These are phyloP conservation scores for Colletotrichum gigasporum DNA, from an alignment of 2,329 filamentous ascomycete species.

Conservation along the genomic window DNA sequence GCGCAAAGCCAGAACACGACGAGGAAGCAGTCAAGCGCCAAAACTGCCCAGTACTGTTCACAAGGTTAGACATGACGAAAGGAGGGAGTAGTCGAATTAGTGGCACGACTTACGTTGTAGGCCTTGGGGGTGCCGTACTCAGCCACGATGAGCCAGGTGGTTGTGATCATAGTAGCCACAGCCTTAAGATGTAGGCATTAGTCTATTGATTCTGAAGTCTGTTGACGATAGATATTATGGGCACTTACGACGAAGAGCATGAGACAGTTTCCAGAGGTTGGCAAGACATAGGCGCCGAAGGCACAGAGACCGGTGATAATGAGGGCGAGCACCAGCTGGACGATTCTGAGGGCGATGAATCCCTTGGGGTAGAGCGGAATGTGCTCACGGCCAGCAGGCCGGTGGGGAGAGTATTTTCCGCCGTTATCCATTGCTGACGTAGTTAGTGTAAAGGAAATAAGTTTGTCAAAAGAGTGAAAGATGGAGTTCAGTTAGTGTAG, in stretches of 20 bases:
- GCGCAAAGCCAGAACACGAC: constrained; percentile 62
- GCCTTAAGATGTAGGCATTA: constrained; percentile 42
- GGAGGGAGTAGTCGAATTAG: too few relatives aligned
- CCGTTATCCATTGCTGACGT: not conserved
- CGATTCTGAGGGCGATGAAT: constrained; percentile 54
- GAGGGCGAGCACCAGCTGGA: constrained; percentile 56
- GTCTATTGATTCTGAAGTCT: not conserved
- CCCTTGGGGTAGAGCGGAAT: constrained; percentile 55
- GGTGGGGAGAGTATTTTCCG: constrained; percentile 40
- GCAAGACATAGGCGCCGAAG: constrained; percentile 47
- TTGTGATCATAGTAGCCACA: constrained; percentile 54
- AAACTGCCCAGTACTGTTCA: constrained; percentile 53
- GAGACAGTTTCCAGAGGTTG: constrained; percentile 47
- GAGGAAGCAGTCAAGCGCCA: constrained; percentile 60
- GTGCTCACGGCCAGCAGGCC: constrained; percentile 52
- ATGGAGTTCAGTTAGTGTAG: not conserved
- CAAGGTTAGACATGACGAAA: too few relatives aligned
- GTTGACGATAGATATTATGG: constrained; percentile 17
- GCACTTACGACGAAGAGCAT: constrained; percentile 51
- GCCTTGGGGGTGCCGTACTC: constrained; percentile 47
- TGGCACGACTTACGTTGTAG: constrained; percentile 57
- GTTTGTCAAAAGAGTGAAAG: not conserved
- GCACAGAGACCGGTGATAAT: constrained; percentile 57
- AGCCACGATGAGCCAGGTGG: constrained; percentile 58
- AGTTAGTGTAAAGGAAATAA: too few relatives aligned